Base-by-base conservation (phyloP, 2,329 filamentous ascomycete genomes). In the Penicillium sp. region DNA sequence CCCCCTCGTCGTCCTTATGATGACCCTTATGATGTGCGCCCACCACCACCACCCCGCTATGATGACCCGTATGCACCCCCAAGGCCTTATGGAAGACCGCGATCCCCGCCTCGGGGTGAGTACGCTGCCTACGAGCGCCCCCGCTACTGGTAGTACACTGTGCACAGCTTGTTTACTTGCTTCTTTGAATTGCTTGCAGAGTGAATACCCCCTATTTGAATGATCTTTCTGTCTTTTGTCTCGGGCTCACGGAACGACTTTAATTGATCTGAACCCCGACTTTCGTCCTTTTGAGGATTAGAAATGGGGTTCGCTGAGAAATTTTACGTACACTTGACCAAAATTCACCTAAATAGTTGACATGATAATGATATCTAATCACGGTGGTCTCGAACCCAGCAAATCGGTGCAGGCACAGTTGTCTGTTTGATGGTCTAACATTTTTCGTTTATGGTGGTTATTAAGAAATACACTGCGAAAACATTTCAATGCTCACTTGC, bases 21-120 rank as follows among this genome's bases (percentile, higher is more conserved):
- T 64, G 87, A 89, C 68, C 85, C 85, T 3, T 89, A 89, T 75
- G 79, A 83, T 72, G 85, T 75, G 52, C 76, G 78, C 19, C 75
- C 76, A 58, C 82, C 84, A 41, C 83, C 84, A 44, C 83, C 83
- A 59, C 83, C 78, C 44, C 79, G 83, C 60, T 84, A 84, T 71
- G 85, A 87, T 60, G 86, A 88, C 67, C 85, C 85, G 1, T 88
- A 88, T 73, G 83, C 85, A 60, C 82, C 85, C 65, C 79, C 78
- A 41, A 80, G 84, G 66, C 82, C 83, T 47, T 86, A 86, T 70
- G 83, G 76, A 60, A 81, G 82, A 56, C 81, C 83, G 41, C 75
- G 79, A 50, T 75, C 74, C 57, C 78, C 77, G 19, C 77, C 78
- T 7, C 70, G 77, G 58, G 73, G 73, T 54, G 77, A 78, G 48